phyloP scores from a whole-genome alignment of 208 protist species.

The Acanthamoeba rhysodes region DNA sequence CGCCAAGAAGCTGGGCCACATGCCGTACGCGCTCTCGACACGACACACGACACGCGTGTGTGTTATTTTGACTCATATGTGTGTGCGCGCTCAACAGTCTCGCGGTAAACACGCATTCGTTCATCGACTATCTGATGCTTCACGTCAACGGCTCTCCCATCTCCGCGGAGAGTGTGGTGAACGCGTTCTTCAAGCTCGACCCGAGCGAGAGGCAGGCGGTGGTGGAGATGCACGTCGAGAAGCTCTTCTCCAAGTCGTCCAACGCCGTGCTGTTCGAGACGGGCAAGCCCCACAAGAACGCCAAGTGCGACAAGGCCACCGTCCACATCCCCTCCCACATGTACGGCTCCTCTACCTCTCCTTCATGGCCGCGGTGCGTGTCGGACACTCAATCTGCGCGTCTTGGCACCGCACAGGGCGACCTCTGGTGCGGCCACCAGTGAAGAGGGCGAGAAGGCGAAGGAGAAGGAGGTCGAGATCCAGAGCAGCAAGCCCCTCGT shows the following conservation, averaged over 20 bases:
- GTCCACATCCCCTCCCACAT: neutral
- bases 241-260: neutral
- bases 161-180: neutral
- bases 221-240: constrained; percentile 64
- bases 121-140: constrained; percentile 59
- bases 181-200: constrained; percentile 46
- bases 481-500: constrained; percentile 15
- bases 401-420: neutral
- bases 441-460: neutral
- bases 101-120: constrained; percentile 14
- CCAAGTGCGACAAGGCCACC: constrained; percentile 12
- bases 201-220: constrained; percentile 19
- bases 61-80: neutral
- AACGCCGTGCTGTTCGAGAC: constrained; percentile 29
- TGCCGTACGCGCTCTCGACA: constrained; percentile 32
- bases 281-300: neutral
- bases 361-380: neutral
- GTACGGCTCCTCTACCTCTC: neutral
- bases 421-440: neutral
- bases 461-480: neutral
- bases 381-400: neutral
- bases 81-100: neutral
- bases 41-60: neutral
- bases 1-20: constrained; percentile 20
- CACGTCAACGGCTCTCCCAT: constrained; percentile 24